A percentile compares a stretch with the other conserved stretches of the same genome.
Conservation (phyloP, 2,329 filamentous ascomycete species). For the Xylariaceae sp. region DNA sequence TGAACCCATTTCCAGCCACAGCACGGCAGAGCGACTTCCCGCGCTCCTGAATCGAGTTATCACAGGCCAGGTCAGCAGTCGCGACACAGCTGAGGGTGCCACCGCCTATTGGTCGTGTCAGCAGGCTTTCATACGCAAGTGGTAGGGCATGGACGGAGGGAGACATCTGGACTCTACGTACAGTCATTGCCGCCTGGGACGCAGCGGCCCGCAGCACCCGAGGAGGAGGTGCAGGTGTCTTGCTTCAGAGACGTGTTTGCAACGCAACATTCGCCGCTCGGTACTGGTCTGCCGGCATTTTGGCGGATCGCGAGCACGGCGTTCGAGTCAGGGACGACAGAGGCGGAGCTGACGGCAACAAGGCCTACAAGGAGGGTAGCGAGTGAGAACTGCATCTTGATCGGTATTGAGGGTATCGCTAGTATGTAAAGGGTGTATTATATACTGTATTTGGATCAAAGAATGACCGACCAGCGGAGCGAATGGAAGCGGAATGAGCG, state of each 20-base stretch:
- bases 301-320: constrained; percentile 1
- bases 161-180: constrained; percentile 1
- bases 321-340: not conserved
- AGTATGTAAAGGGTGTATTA: no score
- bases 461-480: constrained; percentile 2
- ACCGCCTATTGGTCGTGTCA: constrained; percentile 2
- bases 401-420: not conserved
- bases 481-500: not conserved
- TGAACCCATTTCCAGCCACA: not conserved
- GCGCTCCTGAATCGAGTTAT: constrained; percentile 8
- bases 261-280: constrained; percentile 10
- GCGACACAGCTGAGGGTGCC: constrained; percentile 10
- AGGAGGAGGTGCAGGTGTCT: constrained; percentile 7
- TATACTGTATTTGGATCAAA: no score
- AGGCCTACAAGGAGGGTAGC: constrained; percentile 6
- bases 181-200: constrained; percentile 11
- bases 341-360: constrained; percentile 3
- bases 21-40: constrained; percentile 12
- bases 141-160: no score
- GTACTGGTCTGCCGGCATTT: not conserved
- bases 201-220: constrained; percentile 8
- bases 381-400: constrained; percentile 9
- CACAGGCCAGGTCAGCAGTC: constrained; percentile 6
- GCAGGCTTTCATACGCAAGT: not conserved
- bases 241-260: constrained; percentile 11